Evolutionary conservation across 495 filamentous ascomycete genomes (phyloP).

Genomic region (Neurospora sp.): DNA sequence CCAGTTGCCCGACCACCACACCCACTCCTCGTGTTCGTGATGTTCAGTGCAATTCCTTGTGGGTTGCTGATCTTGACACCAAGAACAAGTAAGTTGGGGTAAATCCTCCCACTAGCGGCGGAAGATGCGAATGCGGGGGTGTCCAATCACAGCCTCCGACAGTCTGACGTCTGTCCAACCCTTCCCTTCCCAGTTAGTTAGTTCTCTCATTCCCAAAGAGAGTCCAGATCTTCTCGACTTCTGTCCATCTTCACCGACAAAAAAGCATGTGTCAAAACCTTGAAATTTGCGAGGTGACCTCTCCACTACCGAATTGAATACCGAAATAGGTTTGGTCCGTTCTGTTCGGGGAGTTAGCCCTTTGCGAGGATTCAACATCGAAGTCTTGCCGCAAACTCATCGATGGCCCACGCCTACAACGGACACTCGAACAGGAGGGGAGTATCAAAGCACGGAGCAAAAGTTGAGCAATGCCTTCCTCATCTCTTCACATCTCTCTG

Average conservation of each 20-base stretch:
- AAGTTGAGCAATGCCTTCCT: not conserved
- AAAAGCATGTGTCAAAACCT: not conserved
- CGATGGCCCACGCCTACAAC: not conserved
- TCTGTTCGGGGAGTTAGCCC: not conserved
- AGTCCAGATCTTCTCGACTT: not conserved
- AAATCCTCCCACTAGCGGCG: too few relatives aligned
- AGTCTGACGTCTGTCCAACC: not conserved
- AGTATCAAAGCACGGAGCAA: not conserved
- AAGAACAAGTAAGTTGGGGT: too few relatives aligned
- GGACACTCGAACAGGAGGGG: not conserved
- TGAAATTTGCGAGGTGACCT: not conserved
- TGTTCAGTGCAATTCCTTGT: too few relatives aligned
- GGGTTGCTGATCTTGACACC: too few relatives aligned
- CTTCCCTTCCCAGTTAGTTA: not conserved
- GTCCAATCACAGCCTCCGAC: not conserved
- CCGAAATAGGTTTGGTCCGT: not conserved
- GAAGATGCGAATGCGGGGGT: not conserved
- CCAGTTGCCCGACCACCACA: not conserved
- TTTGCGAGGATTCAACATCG: not conserved
- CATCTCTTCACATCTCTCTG: not conserved
- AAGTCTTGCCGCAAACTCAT: not conserved
- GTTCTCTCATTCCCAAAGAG: not conserved
- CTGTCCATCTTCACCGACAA: not conserved
- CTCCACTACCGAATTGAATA: not conserved
- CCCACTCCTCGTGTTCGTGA: not conserved